Evolutionary conservation across 176 grass and related monocot genomes (phyloP).

Genomic region (Guadua angustifolia): DNA sequence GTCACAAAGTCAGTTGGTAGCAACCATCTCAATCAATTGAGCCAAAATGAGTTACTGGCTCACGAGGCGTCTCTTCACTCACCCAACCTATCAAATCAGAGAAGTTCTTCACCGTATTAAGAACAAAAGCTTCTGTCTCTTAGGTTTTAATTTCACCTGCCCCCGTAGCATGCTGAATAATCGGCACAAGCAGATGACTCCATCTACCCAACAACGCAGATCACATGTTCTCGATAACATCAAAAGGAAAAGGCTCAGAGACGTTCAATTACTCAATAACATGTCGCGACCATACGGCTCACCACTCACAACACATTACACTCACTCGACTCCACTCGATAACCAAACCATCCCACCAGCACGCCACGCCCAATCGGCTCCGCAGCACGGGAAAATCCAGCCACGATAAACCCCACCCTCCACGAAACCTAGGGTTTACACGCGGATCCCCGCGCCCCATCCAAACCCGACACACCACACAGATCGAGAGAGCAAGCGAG

Average conservation of each 20-base stretch:
- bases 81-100: background rate
- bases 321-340: background rate
- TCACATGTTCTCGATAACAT: background rate
- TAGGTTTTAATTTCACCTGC: background rate
- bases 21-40: constrained; percentile 7
- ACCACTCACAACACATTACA: background rate
- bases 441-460: constrained; percentile 29
- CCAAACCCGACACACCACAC: constrained; percentile 15
- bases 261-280: background rate
- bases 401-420: background rate
- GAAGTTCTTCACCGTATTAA: background rate
- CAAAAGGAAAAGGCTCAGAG: background rate
- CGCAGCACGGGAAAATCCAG: background rate
- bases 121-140: background rate
- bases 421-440: constrained; percentile 57
- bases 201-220: background rate
- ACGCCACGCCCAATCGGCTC: background rate
- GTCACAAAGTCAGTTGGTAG: background rate
- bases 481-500: constrained; percentile 21
- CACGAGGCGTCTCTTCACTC: background rate
- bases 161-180: background rate
- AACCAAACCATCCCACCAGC: background rate
- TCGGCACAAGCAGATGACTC: background rate
- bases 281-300: background rate
- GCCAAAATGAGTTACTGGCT: background rate